phyloP scores from a whole-genome alignment of 2,329 filamentous ascomycete genomes.

The Neurospora sp. region DNA sequence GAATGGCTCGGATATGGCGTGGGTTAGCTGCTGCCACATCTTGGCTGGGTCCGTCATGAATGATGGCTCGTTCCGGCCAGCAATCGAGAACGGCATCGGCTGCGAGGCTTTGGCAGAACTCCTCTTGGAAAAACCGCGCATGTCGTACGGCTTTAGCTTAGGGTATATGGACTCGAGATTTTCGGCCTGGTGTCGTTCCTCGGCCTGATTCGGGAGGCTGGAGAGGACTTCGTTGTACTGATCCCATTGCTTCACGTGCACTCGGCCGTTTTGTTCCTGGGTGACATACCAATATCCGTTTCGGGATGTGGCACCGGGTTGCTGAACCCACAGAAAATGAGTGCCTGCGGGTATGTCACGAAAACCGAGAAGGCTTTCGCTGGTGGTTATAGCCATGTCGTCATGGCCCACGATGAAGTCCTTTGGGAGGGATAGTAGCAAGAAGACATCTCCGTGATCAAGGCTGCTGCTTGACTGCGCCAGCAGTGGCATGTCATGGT shows the following conservation, averaged over 20 bases:
- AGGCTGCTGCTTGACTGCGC: conserved; percentile 17
- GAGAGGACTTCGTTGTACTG: conserved; percentile 42
- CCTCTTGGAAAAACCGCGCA: conserved; percentile 9
- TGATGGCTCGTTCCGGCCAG: conserved; percentile 13
- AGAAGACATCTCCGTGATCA: conserved; percentile 38
- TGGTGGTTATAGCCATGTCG: conserved; percentile 33
- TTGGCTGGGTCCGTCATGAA: conserved; percentile 20
- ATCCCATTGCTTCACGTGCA: conserved; percentile 46
- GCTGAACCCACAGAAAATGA: conserved; percentile 51
- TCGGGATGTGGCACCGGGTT: conserved; percentile 37
- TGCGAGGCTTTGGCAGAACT: neutral
- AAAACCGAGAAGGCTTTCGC: conserved; percentile 38
- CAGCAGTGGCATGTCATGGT: conserved; percentile 8
- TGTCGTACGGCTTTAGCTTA: conserved; percentile 35
- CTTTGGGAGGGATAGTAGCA: conserved; percentile 41
- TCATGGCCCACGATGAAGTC: conserved; percentile 45
- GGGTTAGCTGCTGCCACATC: conserved; percentile 45
- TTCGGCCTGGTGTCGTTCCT: conserved; percentile 34
- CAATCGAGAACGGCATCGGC: neutral
- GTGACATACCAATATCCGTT: conserved; percentile 49
- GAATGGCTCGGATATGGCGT: conserved; percentile 32
- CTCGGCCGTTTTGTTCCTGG: conserved; percentile 19
- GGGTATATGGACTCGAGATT: conserved; percentile 28
- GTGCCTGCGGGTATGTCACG: conserved; percentile 43
- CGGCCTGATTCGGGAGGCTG: conserved; percentile 34